Percentiles rank a stretch among this genome's conserved stretches.
These are phyloP conservation scores for Venturia oleaginea DNA, from an alignment of 2,329 filamentous ascomycete species.

Conservation along the genomic window DNA sequence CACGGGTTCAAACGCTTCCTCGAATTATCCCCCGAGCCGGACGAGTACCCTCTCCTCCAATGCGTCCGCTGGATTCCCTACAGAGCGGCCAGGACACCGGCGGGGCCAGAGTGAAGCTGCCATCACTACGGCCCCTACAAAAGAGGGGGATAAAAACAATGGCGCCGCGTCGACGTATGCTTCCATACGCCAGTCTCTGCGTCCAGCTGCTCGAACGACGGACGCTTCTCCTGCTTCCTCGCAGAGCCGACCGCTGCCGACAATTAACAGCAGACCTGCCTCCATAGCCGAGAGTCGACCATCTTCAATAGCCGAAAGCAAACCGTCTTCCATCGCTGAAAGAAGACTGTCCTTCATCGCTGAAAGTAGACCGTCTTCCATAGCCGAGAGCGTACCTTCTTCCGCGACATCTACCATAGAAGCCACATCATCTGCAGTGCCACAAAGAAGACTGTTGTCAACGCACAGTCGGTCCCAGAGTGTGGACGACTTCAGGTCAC, in stretches of 20 bases:
- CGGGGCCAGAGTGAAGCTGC: slow-evolving; percentile 67
- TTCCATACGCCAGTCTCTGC: slow-evolving; percentile 65
- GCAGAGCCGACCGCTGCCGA: neutral
- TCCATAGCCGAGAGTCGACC: neutral
- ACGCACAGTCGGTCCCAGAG: slow-evolving; percentile 22
- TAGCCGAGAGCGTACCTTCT: neutral
- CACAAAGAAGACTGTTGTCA: neutral
- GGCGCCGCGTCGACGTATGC: slow-evolving; percentile 58
- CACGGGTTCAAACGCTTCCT: slow-evolving; percentile 61
- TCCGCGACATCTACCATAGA: neutral
- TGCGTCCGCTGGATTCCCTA: slow-evolving; percentile 51
- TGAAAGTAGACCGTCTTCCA: neutral
- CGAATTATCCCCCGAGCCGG: slow-evolving; percentile 52
- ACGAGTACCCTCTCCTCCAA: slow-evolving; percentile 66
- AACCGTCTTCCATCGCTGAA: neutral
- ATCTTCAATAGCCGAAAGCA: too few relatives aligned
- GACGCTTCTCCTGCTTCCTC: neutral
- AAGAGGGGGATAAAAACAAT: slow-evolving; percentile 33
- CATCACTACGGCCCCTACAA: slow-evolving; percentile 40
- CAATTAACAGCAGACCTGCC: neutral
- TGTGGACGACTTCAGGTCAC: slow-evolving; percentile 56
- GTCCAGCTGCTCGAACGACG: slow-evolving; percentile 38
- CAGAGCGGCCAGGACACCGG: slow-evolving; percentile 46
- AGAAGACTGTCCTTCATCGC: neutral
- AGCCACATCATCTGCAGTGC: neutral